Evolutionary conservation across 2,329 filamentous ascomycete genomes (phyloP).

Genomic region (Plenodomus tracheiphilus): DNA sequence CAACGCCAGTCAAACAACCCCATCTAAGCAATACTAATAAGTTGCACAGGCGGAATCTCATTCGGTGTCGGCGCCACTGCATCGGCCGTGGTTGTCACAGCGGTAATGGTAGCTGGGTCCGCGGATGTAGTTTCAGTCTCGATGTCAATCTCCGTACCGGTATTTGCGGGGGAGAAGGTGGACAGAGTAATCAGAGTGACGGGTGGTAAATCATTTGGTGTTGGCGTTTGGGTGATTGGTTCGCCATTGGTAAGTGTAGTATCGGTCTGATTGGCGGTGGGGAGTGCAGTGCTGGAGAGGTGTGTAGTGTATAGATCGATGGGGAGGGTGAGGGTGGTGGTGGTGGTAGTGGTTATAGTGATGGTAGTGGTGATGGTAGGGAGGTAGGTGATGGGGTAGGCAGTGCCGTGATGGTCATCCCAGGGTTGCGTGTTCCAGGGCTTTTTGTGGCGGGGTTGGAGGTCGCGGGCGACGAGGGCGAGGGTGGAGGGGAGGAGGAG

Average conservation of each 20-base stretch:
- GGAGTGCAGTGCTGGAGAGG: background rate
- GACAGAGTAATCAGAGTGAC: background rate
- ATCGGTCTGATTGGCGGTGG: no score
- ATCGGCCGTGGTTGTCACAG: no score
- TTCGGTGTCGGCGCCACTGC: background rate
- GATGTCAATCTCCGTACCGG: no score
- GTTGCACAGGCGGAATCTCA: background rate
- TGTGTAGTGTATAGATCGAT: background rate
- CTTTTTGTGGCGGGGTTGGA: background rate
- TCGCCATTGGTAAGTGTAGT: no score
- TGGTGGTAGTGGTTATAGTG: background rate
- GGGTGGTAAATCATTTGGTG: background rate
- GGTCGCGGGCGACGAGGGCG: background rate
- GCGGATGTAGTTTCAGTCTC: no score
- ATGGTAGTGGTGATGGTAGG: background rate
- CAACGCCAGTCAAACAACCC: no score
- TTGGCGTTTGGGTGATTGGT: background rate
- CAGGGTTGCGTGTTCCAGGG: background rate
- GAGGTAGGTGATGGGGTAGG: background rate
- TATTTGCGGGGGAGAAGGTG: no score
- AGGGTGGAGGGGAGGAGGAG: background rate
- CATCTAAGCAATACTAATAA: background rate
- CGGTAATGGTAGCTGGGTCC: background rate
- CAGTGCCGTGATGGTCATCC: background rate
- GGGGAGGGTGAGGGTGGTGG: background rate